Evolutionary conservation across 1,139 yeast species (phyloP), one percentile per base, ranked within the genome.

Genomic region (Yamadazyma sp.): DNA sequence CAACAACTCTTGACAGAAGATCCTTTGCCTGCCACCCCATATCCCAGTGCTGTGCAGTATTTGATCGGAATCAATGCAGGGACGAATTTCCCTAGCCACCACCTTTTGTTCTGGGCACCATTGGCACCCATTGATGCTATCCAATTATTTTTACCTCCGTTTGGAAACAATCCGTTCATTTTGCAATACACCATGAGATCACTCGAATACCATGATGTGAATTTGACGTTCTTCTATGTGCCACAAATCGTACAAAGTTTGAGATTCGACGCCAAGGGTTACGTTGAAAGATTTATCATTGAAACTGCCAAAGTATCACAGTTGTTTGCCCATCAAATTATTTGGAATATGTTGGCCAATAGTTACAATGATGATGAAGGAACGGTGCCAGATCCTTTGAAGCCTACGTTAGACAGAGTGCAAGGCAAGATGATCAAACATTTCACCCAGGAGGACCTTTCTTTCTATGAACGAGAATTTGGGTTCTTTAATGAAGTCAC

Each of bases 281-380:
- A 89, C 52, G 95, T 91, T 37, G 91, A 87, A 52, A 77, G 89
- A 48, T 87, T 87, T 58, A 91, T 94, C 49, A 65, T 92, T 43
- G 98, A 92, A 58, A 88, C 98, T 0, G 98, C 96, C 3, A 83
- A 85, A 55, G 87, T 89, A 17, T 84, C 95, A 27, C 95, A 87
- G 53, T 70, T 91, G 47, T 94, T 94, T 70, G 91, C 98, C 0
- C 99, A 94, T 62, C 99, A 94, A 63, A 91, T 94, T 49, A 88
- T 94, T 46, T 94, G 99, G 99, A 94, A 94, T 56, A 88, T 94
- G 85, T 67, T 86, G 54, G 98, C 99, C 1, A 94, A 94, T 59
- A 79, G 92, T 47, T 92, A 77, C 61, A 85, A 83, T 53, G 98
- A 88, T 58, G 98, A 92, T 55, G 95, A 88, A 20, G 83, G 86